Conservation (phyloP, 2,329 filamentous ascomycete species). For the Pyrenophora seminiperda region DNA sequence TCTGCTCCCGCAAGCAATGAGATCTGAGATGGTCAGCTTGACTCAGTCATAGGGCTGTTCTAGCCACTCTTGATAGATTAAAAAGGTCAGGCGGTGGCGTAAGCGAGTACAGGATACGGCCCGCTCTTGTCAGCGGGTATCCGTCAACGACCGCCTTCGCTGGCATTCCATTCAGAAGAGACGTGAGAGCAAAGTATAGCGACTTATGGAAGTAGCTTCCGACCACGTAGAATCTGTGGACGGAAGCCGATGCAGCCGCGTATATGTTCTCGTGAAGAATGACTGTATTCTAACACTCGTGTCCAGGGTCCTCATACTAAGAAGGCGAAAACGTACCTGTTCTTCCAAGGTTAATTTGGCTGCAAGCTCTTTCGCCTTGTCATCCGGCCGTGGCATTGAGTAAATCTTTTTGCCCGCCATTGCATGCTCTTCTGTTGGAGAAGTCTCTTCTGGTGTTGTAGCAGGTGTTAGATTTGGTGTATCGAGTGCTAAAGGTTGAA, state of each 20-base stretch:
- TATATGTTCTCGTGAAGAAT: background rate
- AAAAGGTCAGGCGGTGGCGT: constrained; percentile 10
- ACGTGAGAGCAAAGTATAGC: background rate
- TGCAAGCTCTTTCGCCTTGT: constrained; percentile 44
- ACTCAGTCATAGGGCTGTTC: constrained; percentile 8
- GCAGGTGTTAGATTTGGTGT: constrained; percentile 39
- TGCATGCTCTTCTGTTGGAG: constrained; percentile 26
- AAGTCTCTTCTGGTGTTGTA: constrained; percentile 34
- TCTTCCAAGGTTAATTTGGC: constrained; percentile 46
- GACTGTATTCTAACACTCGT: background rate
- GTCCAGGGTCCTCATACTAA: constrained; percentile 11
- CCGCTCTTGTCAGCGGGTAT: constrained; percentile 4
- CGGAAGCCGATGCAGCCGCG: background rate
- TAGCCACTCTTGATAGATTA: constrained; percentile 14
- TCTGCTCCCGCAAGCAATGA: constrained; percentile 60
- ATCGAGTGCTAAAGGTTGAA: constrained; percentile 34
- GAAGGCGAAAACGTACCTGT: constrained; percentile 40
- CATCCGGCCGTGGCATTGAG: constrained; percentile 38
- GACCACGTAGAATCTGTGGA: background rate
- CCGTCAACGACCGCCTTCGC: background rate
- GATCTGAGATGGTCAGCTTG: constrained; percentile 40
- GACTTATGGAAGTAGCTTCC: background rate
- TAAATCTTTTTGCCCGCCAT: constrained; percentile 46
- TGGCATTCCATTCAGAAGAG: background rate
- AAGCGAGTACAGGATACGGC: constrained; percentile 7